A percentile compares a stretch with the other conserved stretches of the same genome.
phyloP scores from a whole-genome alignment of 1,284 basidiomycete species.

The Porogramme epimiltina region DNA sequence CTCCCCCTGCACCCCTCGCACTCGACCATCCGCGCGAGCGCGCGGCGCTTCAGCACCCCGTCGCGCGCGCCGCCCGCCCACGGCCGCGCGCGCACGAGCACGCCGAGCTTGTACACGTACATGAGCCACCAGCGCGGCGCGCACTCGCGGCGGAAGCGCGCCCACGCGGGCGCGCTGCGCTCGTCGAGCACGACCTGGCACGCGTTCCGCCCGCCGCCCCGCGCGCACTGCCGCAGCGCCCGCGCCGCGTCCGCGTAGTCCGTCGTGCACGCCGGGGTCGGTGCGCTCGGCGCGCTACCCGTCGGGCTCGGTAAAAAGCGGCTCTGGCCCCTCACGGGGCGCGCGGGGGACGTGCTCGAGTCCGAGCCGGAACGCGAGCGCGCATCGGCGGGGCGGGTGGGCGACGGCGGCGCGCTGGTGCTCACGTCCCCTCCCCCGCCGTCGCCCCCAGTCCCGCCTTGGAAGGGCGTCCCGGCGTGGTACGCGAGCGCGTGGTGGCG shows the following conservation, averaged over 20 bases:
- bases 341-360: no score
- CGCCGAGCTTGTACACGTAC: conserved; percentile 21
- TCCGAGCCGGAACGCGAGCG: no score
- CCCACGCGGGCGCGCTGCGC: conserved; percentile 12
- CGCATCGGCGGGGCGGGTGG: no score
- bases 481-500: conserved; percentile 13
- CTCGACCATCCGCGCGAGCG: conserved; percentile 14
- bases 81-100: conserved; percentile 15
- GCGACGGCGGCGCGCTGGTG: conserved; percentile 2
- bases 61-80: conserved; percentile 13
- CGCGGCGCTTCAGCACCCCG: conserved; percentile 9
- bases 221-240: background rate
- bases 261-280: no score
- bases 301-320: no score
- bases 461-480: background rate
- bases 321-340: no score
- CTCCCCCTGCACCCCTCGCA: conserved; percentile 12
- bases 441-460: no score
- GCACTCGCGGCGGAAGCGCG: conserved; percentile 13
- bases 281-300: no score
- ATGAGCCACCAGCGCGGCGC: conserved; percentile 21
- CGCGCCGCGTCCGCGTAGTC: no score
- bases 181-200: conserved; percentile 18
- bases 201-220: background rate
- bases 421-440: no score